Evolutionary conservation across 495 filamentous ascomycete genomes (phyloP).

Genomic region (Penicillium herquei): DNA sequence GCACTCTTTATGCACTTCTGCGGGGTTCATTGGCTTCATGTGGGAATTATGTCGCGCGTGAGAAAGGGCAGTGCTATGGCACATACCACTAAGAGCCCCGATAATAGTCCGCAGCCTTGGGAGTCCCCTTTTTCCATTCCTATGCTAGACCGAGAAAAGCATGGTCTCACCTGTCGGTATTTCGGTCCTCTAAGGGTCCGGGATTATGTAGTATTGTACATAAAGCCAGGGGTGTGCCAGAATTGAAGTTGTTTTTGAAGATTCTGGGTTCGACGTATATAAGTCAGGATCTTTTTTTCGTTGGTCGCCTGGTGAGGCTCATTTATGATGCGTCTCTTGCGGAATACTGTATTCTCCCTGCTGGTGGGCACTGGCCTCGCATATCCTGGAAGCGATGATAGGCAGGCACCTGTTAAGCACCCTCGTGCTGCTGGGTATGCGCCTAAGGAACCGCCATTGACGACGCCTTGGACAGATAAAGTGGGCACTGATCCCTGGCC

Average conservation of each 20-base stretch:
- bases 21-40: conserved; percentile 16
- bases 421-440: conserved; percentile 23
- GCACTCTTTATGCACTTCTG: conserved; percentile 7
- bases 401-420: conserved; percentile 4
- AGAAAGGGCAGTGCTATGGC: conserved; percentile 7
- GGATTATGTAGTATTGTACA: conserved; percentile 6
- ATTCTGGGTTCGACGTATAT: too few relatives aligned
- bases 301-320: not conserved
- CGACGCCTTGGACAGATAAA: conserved; percentile 61
- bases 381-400: conserved; percentile 6
- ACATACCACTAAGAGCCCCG: conserved; percentile 2
- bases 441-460: conserved; percentile 45
- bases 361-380: conserved; percentile 17
- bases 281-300: not conserved
- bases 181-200: conserved; percentile 4
- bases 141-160: not conserved
- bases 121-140: conserved; percentile 5
- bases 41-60: conserved; percentile 9
- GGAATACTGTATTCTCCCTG: conserved; percentile 12
- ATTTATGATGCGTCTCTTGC: conserved; percentile 16
- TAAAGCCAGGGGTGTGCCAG: conserved; percentile 11
- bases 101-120: conserved; percentile 5
- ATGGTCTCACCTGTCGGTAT: conserved; percentile 8
- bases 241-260: too few relatives aligned
- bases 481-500: conserved; percentile 65